phyloP scores from a whole-genome alignment of 768 basidiomycete species.

The Russula lepida region DNA sequence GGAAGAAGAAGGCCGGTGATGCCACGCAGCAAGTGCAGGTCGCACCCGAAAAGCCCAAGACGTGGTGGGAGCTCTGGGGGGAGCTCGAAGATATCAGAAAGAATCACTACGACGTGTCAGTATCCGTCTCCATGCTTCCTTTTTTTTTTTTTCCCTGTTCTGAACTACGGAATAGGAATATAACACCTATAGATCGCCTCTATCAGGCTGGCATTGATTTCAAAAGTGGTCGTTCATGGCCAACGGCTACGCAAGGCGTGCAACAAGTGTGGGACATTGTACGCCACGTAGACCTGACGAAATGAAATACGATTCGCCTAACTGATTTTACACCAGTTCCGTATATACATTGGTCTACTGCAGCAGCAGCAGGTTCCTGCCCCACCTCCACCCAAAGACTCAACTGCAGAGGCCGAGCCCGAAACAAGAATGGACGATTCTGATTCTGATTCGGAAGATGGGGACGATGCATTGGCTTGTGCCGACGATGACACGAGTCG shows the following conservation, averaged over 20 bases:
- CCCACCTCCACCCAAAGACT: conserved; percentile 17
- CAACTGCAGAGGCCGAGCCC: conserved; percentile 18
- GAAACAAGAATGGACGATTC: conserved; percentile 16
- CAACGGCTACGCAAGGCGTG: conserved; percentile 26
- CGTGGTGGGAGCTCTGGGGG: conserved; percentile 72
- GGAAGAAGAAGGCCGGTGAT: conserved; percentile 37
- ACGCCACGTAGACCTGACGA: conserved; percentile 11
- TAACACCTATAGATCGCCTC: conserved; percentile 45
- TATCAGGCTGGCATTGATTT: conserved; percentile 55
- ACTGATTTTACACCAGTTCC: conserved; percentile 38
- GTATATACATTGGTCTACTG: conserved; percentile 49
- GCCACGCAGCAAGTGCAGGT: conserved; percentile 24
- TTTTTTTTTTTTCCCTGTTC: neutral
- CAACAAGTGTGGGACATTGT: conserved; percentile 60
- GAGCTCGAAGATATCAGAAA: conserved; percentile 45
- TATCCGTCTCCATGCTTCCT: conserved; percentile 16
- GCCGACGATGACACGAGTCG: conserved; percentile 18
- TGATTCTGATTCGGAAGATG: conserved; percentile 26
- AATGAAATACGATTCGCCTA: neutral
- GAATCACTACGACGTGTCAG: conserved; percentile 33
- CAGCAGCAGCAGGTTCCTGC: conserved; percentile 20
- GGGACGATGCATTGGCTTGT: conserved; percentile 26
- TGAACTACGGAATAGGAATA: conserved; percentile 29
- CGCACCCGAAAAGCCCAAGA: conserved; percentile 25
- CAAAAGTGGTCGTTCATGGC: conserved; percentile 34